Conservation (phyloP, 78 protist genomes). For the Dictyostelium citrinum region DNA sequence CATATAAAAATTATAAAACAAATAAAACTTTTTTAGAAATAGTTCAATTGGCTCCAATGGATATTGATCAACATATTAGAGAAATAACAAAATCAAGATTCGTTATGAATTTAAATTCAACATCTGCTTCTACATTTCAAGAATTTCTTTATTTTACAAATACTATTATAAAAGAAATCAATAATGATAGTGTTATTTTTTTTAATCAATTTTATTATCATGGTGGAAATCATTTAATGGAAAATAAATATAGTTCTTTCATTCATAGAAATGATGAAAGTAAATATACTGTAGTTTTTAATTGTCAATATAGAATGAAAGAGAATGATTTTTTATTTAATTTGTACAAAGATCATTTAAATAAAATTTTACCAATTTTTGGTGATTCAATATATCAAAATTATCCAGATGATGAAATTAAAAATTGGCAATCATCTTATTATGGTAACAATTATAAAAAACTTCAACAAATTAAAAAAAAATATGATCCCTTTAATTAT, state of each 20-base stretch:
- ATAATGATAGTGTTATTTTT: neutral
- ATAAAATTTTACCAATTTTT: neutral
- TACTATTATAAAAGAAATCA: neutral
- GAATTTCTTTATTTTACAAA: neutral
- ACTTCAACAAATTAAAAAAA: slow-evolving; percentile 4
- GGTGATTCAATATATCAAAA: neutral
- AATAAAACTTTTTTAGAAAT: neutral
- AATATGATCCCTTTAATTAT: slow-evolving; percentile 4
- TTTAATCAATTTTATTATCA: neutral
- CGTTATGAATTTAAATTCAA: too few species aligned
- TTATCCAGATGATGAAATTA: neutral
- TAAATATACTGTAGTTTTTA: neutral
- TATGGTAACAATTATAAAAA: neutral
- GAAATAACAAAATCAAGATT: neutral
- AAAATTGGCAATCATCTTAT: neutral
- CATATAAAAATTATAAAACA: neutral
- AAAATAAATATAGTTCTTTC: neutral
- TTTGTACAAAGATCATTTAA: neutral
- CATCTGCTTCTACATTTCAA: neutral
- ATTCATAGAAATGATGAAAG: neutral
- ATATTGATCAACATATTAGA: neutral
- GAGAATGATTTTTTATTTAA: neutral
- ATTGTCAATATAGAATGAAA: neutral
- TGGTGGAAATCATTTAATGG: neutral
- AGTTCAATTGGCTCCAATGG: neutral